Base-by-base conservation (phyloP, 495 filamentous ascomycete genomes). In the Trichoderma erinaceum region DNA sequence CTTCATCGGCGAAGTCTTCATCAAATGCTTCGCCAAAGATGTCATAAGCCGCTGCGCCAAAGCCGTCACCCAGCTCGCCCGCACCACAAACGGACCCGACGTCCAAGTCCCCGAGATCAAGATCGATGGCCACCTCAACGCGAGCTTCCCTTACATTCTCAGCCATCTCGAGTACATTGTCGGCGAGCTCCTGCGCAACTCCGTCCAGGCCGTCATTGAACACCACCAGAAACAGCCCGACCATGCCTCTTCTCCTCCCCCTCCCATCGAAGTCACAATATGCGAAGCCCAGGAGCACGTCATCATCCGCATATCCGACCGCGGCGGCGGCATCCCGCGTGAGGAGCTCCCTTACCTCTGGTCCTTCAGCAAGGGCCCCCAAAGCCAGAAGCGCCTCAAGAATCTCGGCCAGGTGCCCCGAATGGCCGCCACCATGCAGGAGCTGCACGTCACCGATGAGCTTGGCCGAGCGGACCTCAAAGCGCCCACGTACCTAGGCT, bases 111-210 rank as follows among this genome's bases (percentile, higher is more conserved):
- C 95, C 18, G 86, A 90, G 67, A 90, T 99, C 75, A 84, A 81
- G n/a, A 84, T 99, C 64, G 84, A 90, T 70, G 95, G 95, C 12
- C 93, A 98, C 73, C 79, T 93, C 7, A 87, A 91, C 8, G 92
- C 92, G 0, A 97, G 89, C 11, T 98, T 99, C 75, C 96, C 96
- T 2, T 99, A 97, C 70, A 98, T 98, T 69, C 85, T 96, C 23
- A 94, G 89, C 71, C 96, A 98, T 75, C 82, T 99, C 64, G 92
- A 99, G 78, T 99, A 98, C 74, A 97, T 98, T 72, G 86, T 98
- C 68, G 93, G 95, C 44, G 95, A 99, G 77, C 87, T 99, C 13
- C 83, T 99, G 21, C 88, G 95, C 67, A 99, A 99, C 78, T 94
- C 92, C 0, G 88, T 99, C 29, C 93, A 98, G 76, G 94, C 92